A percentile compares a stretch with the other conserved stretches of the same genome.
Evolutionary conservation across 306 rosid species (phyloP).

Genomic region (Begonia loranthoides): DNA sequence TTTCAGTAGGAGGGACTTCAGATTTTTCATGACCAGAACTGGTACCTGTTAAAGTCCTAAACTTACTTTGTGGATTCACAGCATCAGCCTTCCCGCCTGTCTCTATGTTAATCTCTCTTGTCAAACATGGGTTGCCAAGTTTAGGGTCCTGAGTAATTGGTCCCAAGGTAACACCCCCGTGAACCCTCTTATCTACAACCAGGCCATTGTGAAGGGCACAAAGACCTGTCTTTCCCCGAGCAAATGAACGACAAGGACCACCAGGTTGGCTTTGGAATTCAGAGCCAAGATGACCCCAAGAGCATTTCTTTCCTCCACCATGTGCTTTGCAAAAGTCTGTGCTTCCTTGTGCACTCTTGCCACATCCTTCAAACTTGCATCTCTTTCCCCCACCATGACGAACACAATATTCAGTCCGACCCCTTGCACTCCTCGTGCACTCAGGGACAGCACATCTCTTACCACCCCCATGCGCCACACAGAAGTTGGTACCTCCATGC

Average conservation of each 20-base stretch:
- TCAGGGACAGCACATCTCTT: constrained; percentile 78
- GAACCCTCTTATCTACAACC: constrained; percentile 88
- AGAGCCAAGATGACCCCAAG: constrained; percentile 86
- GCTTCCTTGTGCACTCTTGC: constrained; percentile 95
- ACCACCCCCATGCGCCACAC: constrained; percentile 98
- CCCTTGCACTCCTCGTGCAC: constrained; percentile 90
- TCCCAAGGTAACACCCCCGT: constrained; percentile 71
- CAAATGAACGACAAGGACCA: constrained; percentile 71
- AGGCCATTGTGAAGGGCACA: constrained; percentile 85
- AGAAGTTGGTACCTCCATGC: constrained; percentile 89
- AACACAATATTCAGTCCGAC: constrained; percentile 87
- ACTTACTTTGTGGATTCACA: constrained; percentile 10
- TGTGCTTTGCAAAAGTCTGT: constrained; percentile 94
- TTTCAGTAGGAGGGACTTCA: constrained; percentile 5
- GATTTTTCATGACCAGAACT: constrained; percentile 14
- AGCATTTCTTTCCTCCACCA: constrained; percentile 95
- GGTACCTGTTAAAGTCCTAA: constrained; percentile 2
- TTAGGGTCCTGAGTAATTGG: constrained; percentile 38
- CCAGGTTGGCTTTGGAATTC: constrained; percentile 35
- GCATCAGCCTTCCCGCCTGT: constrained; percentile 37
- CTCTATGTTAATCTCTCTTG: constrained; percentile 18
- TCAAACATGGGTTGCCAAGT: constrained; percentile 26
- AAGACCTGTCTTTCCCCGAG: constrained; percentile 76
- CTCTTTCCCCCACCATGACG: constrained; percentile 97
- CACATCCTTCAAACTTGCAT: constrained; percentile 75